phyloP scores from a whole-genome alignment of 1,284 basidiomycete species.

The Meira miltonrushii region DNA sequence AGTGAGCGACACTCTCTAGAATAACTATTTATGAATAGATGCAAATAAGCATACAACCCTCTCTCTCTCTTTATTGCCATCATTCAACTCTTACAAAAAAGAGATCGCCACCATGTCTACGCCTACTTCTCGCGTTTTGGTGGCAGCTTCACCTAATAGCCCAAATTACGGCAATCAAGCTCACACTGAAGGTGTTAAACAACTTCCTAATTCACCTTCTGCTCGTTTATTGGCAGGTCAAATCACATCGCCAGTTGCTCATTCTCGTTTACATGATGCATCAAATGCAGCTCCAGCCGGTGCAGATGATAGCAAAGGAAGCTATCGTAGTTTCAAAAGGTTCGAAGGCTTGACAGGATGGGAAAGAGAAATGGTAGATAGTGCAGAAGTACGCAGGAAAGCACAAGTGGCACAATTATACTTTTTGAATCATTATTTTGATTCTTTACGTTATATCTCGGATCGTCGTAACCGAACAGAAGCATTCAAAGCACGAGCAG shows the following conservation, averaged over 20 bases:
- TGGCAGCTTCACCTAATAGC: conserved; percentile 6
- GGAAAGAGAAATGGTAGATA: conserved; percentile 43
- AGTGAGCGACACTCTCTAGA: too few species aligned
- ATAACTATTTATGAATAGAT: too few species aligned
- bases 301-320: conserved; percentile 33
- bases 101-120: neutral
- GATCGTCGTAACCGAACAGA: conserved; percentile 54
- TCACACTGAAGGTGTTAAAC: neutral
- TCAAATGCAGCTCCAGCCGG: conserved; percentile 14
- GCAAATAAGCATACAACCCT: neutral
- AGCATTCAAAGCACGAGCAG: conserved; percentile 66
- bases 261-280: conserved; percentile 12
- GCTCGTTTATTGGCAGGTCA: neutral
- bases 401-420: conserved; percentile 51
- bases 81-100: neutral
- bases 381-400: conserved; percentile 46
- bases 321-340: conserved; percentile 38
- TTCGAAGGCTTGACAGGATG: conserved; percentile 44
- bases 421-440: conserved; percentile 53
- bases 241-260: neutral
- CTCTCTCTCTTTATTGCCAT: neutral
- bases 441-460: conserved; percentile 45
- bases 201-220: conserved; percentile 1
- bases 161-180: conserved; percentile 1
- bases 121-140: conserved; percentile 5